Conservation (phyloP, 345 rosid genomes). For the Eucalyptus polybractea region DNA sequence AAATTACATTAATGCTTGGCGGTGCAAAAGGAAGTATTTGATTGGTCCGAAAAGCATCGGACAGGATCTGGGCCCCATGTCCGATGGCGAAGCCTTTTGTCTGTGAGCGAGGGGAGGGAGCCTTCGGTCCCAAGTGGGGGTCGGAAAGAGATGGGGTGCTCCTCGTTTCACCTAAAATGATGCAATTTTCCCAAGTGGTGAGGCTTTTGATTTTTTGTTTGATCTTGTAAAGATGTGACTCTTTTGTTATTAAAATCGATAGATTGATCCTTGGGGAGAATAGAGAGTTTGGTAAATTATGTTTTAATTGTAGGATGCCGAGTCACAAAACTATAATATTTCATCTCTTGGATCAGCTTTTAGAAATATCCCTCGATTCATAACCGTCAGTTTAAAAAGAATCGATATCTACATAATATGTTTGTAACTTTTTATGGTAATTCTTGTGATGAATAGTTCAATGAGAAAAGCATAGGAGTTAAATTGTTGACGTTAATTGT, state of each 20-base stretch:
- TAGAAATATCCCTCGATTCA: fast-evolving
- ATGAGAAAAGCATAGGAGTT: neutral
- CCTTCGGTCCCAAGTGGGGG: neutral
- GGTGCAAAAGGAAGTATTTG: neutral
- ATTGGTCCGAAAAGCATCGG: neutral
- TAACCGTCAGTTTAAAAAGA: fast-evolving
- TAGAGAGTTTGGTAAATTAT: neutral
- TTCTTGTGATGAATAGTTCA: neutral
- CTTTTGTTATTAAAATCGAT: neutral
- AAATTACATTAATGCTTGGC: neutral
- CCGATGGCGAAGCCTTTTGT: neutral
- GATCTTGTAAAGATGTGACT: neutral
- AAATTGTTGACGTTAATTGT: too few relatives aligned
- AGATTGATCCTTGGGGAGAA: fast-evolving
- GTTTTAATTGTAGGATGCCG: fast-evolving
- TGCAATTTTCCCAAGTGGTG: neutral
- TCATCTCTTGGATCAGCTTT: fast-evolving
- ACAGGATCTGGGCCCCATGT: neutral
- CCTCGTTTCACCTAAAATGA: neutral
- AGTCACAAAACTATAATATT: fast-evolving
- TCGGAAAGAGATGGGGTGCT: neutral
- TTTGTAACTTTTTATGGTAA: neutral
- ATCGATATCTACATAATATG: too few relatives aligned
- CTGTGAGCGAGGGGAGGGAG: neutral
- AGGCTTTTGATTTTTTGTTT: neutral